Conservation (phyloP, 2,329 filamentous ascomycete genomes). For the Aspergillus sp. region DNA sequence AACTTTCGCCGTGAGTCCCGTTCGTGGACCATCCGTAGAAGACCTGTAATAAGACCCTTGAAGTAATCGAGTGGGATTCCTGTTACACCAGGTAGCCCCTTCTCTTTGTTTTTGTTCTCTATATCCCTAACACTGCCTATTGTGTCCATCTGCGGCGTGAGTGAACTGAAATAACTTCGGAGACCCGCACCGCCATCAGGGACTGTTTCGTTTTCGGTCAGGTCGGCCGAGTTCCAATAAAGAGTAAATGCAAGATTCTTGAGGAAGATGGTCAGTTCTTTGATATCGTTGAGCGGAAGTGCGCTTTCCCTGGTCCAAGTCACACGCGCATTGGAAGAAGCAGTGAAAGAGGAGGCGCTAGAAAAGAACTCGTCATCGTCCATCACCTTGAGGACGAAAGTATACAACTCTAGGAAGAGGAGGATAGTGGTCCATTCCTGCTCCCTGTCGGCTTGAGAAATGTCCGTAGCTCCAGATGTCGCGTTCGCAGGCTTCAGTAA, state of each 20-base stretch:
- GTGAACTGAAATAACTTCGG: constrained; percentile 46
- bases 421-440: constrained; percentile 87
- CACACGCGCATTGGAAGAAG: constrained; percentile 52
- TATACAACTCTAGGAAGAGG: constrained; percentile 90
- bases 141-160: constrained; percentile 20
- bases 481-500: constrained; percentile 54
- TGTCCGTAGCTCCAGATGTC: constrained; percentile 22
- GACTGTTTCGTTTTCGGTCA: constrained; percentile 46
- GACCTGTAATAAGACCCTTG: constrained; percentile 73
- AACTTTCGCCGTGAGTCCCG: constrained; percentile 87
- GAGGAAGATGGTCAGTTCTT: constrained; percentile 74
- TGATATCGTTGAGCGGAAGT: constrained; percentile 69
- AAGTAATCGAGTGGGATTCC: constrained; percentile 77
- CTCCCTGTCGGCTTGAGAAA: constrained; percentile 43
- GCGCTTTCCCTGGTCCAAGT: constrained; percentile 62
- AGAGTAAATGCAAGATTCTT: constrained; percentile 89
- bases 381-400: constrained; percentile 86
- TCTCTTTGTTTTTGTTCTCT: constrained; percentile 41
- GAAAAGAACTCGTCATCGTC: constrained; percentile 95
- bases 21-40: constrained; percentile 87
- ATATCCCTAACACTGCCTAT: constrained; percentile 32
- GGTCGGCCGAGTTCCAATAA: constrained; percentile 76
- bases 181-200: constrained; percentile 42
- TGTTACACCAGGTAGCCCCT: constrained; percentile 60
- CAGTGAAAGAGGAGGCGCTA: constrained; percentile 48